Conservation (phyloP, 2,329 filamentous ascomycete genomes). For the Diaporthe vexans region DNA sequence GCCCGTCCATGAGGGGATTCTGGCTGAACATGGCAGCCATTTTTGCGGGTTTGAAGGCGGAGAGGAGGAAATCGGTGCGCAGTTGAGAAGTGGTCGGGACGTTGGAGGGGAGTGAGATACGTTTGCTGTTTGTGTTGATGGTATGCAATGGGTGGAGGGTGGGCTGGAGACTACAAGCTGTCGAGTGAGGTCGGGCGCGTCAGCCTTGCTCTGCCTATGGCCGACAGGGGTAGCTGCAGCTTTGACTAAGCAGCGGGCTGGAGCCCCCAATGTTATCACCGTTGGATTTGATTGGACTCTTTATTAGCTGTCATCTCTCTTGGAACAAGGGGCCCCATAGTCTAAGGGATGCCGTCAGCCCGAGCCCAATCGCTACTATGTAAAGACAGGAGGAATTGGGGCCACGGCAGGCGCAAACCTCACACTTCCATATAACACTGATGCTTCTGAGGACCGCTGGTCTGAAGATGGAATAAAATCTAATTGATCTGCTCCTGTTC, state of each 20-base stretch:
- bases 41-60: conserved; percentile 46
- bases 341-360: conserved; percentile 41
- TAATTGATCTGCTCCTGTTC: neutral
- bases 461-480: conserved; percentile 1
- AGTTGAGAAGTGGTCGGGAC: conserved; percentile 38
- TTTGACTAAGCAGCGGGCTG: conserved; percentile 43
- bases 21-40: conserved; percentile 80
- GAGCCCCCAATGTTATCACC: neutral
- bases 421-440: conserved; percentile 5
- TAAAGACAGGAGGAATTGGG: conserved; percentile 22
- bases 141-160: conserved; percentile 35
- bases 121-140: conserved; percentile 39
- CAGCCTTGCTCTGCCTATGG: conserved; percentile 63
- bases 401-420: conserved; percentile 6
- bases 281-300: conserved; percentile 32
- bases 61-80: neutral
- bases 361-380: conserved; percentile 11
- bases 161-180: conserved; percentile 37
- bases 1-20: conserved; percentile 77
- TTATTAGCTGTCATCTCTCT: conserved; percentile 34
- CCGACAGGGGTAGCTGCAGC: conserved; percentile 38
- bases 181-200: conserved; percentile 46
- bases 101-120: conserved; percentile 36
- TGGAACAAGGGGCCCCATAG: conserved; percentile 26
- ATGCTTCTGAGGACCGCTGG: neutral